Percentiles rank a stretch among this genome's conserved stretches.
These are phyloP conservation scores for Colletotrichum echinochloae DNA, from an alignment of 2,329 filamentous ascomycete genomes.

Conservation along the genomic window DNA sequence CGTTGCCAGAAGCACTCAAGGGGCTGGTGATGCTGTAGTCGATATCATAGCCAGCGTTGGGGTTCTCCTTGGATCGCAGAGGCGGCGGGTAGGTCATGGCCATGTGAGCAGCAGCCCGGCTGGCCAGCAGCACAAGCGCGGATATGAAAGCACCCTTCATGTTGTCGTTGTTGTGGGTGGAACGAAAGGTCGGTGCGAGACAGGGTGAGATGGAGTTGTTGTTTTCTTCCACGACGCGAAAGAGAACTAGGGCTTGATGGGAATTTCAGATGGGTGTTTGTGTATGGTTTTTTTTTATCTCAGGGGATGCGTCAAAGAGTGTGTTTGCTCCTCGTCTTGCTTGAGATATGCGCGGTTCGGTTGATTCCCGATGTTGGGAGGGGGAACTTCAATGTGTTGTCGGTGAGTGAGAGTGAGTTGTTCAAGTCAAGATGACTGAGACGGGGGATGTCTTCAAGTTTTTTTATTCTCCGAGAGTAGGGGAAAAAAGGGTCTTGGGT, in stretches of 20 bases:
- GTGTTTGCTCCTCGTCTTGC: slow-evolving; percentile 33
- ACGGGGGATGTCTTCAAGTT: slow-evolving; percentile 24
- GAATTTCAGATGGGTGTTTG: neutral
- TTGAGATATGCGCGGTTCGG: slow-evolving; percentile 10
- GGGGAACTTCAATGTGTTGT: slow-evolving; percentile 3
- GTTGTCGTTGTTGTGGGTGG: slow-evolving; percentile 42
- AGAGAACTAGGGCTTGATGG: slow-evolving; percentile 18
- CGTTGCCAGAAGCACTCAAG: slow-evolving; percentile 67
- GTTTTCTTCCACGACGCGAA: slow-evolving; percentile 19
- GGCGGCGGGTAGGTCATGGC: slow-evolving; percentile 66
- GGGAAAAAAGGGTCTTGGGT: slow-evolving; percentile 10
- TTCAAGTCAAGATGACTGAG: slow-evolving; percentile 37
- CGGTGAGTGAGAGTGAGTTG: slow-evolving; percentile 36
- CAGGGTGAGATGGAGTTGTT: slow-evolving; percentile 1
- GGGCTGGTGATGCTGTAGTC: slow-evolving; percentile 82
- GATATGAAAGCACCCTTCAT: slow-evolving; percentile 43
- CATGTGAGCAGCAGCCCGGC: slow-evolving; percentile 66
- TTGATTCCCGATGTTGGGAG: slow-evolving; percentile 12
- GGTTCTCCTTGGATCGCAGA: slow-evolving; percentile 65
- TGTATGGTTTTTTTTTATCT: neutral
- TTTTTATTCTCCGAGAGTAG: slow-evolving; percentile 21
- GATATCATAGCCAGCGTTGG: slow-evolving; percentile 57
- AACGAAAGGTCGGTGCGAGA: slow-evolving; percentile 24
- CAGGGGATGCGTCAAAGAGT: slow-evolving; percentile 18
- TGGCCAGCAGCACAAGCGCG: slow-evolving; percentile 50